Base-by-base conservation (phyloP, 768 basidiomycete genomes). In the Leucocoprinus birnbaumii region DNA sequence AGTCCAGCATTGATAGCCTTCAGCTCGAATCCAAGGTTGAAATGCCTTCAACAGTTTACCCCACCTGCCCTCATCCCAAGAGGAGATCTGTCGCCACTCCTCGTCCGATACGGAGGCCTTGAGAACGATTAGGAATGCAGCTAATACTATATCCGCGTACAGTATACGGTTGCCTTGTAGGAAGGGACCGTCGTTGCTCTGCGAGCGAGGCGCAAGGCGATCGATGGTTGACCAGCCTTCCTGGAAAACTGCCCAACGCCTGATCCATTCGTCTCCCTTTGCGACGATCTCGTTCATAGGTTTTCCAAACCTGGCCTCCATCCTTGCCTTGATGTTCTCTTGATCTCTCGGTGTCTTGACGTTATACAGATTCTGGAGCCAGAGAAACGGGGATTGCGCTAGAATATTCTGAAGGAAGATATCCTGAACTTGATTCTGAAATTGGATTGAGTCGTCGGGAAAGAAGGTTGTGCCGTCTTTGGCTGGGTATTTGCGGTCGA, bases 401-500 rank as follows among this genome's bases (percentile, higher is more conserved):
- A 60, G 19, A 59, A 48, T 18, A 65, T 62, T 5, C 31, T 31
- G 31, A 11, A 5, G 5, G 31, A 31, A 5, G 31, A 31, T 31
- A 11, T 31, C 31, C 31, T 31, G 31, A 47, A 69, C 63, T 21
- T 61, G 38, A 3, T 61, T 59, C 43, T 71, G 68, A 6, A 63
- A 59, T 6, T 62, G 56, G 19, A 56, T 58, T 18, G 60, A 65
- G 34, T 59, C 49, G 4, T 44, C 53, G 1, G 68, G 72, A 43
- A 68, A 61, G 27, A 66, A 56, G 11, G 9, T 18, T 25, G 13
- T 51, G 31, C 31, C 58, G 13, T 58, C 55, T 45, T 25, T 45
- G 13, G 60, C 37, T 19, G 63, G 67, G 51, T 68, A 68, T 42
- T 61, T 63, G 18, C 51, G 61, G 34, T 75, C 73, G 37, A 75